A percentile compares a stretch with the other conserved stretches of the same genome.
Conservation (phyloP, 1,284 basidiomycete genomes). For the Sanghuangporus weigelae region DNA sequence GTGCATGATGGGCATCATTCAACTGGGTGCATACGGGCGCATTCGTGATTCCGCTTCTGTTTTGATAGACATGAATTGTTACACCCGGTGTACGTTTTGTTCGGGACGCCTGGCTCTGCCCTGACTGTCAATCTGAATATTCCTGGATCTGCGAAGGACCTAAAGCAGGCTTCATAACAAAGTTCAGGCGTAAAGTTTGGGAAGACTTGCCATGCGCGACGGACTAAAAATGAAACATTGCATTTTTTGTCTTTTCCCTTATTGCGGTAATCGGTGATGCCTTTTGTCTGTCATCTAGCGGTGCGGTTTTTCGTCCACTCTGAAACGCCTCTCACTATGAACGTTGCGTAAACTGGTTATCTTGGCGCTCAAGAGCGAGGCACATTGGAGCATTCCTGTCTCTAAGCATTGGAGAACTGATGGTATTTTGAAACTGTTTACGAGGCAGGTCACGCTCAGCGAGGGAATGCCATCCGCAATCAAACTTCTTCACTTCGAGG, state of each 20-base stretch:
- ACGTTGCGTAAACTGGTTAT: not conserved
- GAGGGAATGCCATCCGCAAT: not conserved
- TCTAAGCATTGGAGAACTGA: not conserved
- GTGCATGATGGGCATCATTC: not conserved
- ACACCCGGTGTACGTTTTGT: not conserved
- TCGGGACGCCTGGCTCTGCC: not conserved
- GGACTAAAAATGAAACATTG: conserved; percentile 2
- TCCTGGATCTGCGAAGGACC: conserved; percentile 10
- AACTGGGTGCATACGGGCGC: not conserved
- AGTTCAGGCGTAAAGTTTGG: not conserved
- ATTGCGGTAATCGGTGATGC: not conserved
- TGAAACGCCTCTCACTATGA: not conserved
- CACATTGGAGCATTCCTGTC: not conserved
- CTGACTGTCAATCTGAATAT: conserved; percentile 1
- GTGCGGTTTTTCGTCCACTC: not conserved
- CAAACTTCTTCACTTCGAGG: conserved; percentile 1
- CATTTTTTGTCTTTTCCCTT: not conserved
- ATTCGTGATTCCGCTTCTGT: not conserved
- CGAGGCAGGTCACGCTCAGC: not conserved
- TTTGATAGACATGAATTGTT: conserved; percentile 1
- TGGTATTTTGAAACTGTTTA: not conserved
- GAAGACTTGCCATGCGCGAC: not conserved
- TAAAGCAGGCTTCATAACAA: not conserved
- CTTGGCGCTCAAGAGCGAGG: not conserved
- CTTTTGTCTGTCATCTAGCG: not conserved